phyloP scores from a whole-genome alignment of 2,329 filamentous ascomycete genomes.

The Colletotrichum paranaense region DNA sequence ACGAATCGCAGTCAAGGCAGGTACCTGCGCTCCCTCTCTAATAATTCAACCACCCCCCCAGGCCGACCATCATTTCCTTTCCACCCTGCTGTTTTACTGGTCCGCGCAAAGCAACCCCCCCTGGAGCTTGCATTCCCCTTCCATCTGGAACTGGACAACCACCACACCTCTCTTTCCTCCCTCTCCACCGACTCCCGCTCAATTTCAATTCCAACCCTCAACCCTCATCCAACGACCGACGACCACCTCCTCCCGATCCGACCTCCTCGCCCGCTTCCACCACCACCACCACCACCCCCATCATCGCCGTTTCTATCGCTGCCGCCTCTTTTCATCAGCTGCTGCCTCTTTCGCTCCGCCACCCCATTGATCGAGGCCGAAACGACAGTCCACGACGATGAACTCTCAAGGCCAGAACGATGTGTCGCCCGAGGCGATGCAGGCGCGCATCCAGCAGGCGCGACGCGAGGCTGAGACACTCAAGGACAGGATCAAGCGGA shows the following conservation, averaged over 20 bases:
- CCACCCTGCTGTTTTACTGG: slow-evolving; percentile 37
- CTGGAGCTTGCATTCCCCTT: slow-evolving; percentile 39
- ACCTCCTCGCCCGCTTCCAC: slow-evolving; percentile 23
- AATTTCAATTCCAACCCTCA: slow-evolving; percentile 35
- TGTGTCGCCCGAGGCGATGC: slow-evolving; percentile 82
- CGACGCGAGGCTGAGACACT: slow-evolving; percentile 97
- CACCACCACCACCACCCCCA: slow-evolving; percentile 21
- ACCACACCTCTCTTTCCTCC: slow-evolving; percentile 36
- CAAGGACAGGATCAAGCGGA: slow-evolving; percentile 99
- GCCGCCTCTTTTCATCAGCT: not conserved
- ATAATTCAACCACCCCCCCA: slow-evolving; percentile 29
- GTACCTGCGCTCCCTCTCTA: slow-evolving; percentile 19
- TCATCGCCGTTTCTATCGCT: slow-evolving; percentile 6
- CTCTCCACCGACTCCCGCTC: slow-evolving; percentile 34
- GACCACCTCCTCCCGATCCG: slow-evolving; percentile 33
- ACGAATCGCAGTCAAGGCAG: not conserved
- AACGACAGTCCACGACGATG: slow-evolving; percentile 53
- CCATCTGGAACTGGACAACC: slow-evolving; percentile 35
- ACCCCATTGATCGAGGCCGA: slow-evolving; percentile 25
- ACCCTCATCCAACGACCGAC: slow-evolving; percentile 35
- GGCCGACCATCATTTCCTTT: slow-evolving; percentile 37
- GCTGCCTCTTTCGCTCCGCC: slow-evolving; percentile 24
- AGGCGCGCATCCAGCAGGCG: slow-evolving; percentile 91
- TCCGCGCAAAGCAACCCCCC: slow-evolving; percentile 35
- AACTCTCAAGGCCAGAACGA: slow-evolving; percentile 69